Percentiles rank a stretch among this genome's conserved stretches.
These are phyloP conservation scores for Leccinum proximum DNA, from an alignment of 1,284 basidiomycete species.

Conservation along the genomic window DNA sequence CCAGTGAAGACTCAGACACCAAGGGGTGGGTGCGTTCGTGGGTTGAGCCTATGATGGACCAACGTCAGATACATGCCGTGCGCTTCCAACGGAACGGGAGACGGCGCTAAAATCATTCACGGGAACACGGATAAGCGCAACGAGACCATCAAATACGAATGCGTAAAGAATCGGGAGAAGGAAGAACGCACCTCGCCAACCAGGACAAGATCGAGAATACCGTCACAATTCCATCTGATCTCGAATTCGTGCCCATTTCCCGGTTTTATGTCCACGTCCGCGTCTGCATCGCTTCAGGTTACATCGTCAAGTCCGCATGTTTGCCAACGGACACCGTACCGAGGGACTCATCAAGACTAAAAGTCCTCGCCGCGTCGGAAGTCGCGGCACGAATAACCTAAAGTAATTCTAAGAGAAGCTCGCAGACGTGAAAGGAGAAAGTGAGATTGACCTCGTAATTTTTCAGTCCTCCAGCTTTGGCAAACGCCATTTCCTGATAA, in stretches of 20 bases:
- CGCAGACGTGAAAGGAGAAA: neutral
- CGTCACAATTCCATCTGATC: slow-evolving; percentile 40
- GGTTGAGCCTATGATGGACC: neutral
- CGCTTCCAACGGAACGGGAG: neutral
- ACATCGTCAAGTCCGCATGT: slow-evolving; percentile 52
- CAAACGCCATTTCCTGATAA: slow-evolving; percentile 67
- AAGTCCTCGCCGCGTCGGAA: slow-evolving; percentile 55
- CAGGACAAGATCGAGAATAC: slow-evolving; percentile 55
- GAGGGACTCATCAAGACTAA: slow-evolving; percentile 57
- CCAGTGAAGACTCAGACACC: slow-evolving; percentile 62
- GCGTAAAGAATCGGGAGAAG: neutral
- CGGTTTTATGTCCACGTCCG: slow-evolving; percentile 19
- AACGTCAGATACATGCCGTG: neutral
- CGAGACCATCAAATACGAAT: slow-evolving; percentile 47
- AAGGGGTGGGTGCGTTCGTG: slow-evolving; percentile 6
- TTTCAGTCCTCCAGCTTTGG: slow-evolving; percentile 50
- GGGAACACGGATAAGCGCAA: slow-evolving; percentile 55
- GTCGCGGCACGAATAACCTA: slow-evolving; percentile 69
- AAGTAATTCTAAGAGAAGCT: neutral
- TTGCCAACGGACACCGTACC: slow-evolving; percentile 62
- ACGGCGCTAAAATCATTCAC: slow-evolving; percentile 26
- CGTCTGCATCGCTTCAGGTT: slow-evolving; percentile 3
- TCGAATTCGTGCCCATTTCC: slow-evolving; percentile 22
- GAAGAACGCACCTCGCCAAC: slow-evolving; percentile 44
- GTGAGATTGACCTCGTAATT: slow-evolving; percentile 43